Percentiles rank a stretch among this genome's conserved stretches.
Evolutionary conservation across 1,284 basidiomycete genomes (phyloP).

Genomic region (Erythrobasidium hasegawianum): DNA sequence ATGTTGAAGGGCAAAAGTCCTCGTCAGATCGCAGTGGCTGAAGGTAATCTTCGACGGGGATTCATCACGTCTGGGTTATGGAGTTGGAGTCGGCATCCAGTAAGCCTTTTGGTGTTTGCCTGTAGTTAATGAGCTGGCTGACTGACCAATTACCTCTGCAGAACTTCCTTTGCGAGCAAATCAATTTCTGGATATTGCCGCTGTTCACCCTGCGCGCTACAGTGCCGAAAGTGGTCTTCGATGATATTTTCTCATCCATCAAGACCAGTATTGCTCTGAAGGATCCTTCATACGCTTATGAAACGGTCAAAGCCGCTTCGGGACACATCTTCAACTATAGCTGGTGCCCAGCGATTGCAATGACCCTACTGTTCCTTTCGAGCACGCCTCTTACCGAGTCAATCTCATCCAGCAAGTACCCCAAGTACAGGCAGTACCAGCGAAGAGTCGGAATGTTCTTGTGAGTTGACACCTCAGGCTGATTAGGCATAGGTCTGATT

Average conservation of each 20-base stretch:
- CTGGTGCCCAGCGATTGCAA: slow-evolving; percentile 15
- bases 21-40: slow-evolving; percentile 58
- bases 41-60: slow-evolving; percentile 68
- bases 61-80: slow-evolving; percentile 81
- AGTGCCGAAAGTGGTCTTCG: slow-evolving; percentile 32
- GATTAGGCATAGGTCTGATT: neutral
- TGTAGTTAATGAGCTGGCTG: neutral
- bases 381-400: slow-evolving; percentile 28
- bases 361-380: slow-evolving; percentile 29
- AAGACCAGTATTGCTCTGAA: slow-evolving; percentile 12
- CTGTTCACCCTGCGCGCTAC: slow-evolving; percentile 38
- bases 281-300: slow-evolving; percentile 6
- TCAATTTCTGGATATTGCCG: slow-evolving; percentile 44
- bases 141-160: slow-evolving; percentile 4
- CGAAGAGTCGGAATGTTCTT: slow-evolving; percentile 42
- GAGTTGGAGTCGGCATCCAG: slow-evolving; percentile 78
- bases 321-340: slow-evolving; percentile 35
- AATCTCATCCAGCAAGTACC: slow-evolving; percentile 33
- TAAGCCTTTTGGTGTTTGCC: slow-evolving; percentile 9
- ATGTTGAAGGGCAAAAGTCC: slow-evolving; percentile 45
- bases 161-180: slow-evolving; percentile 46
- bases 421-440: slow-evolving; percentile 41
- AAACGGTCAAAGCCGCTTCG: slow-evolving; percentile 11
- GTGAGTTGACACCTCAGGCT: slow-evolving; percentile 27
- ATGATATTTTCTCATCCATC: slow-evolving; percentile 7